phyloP scores from a whole-genome alignment of 1,139 yeast species.

The Debaryomycetaceae sp. region DNA sequence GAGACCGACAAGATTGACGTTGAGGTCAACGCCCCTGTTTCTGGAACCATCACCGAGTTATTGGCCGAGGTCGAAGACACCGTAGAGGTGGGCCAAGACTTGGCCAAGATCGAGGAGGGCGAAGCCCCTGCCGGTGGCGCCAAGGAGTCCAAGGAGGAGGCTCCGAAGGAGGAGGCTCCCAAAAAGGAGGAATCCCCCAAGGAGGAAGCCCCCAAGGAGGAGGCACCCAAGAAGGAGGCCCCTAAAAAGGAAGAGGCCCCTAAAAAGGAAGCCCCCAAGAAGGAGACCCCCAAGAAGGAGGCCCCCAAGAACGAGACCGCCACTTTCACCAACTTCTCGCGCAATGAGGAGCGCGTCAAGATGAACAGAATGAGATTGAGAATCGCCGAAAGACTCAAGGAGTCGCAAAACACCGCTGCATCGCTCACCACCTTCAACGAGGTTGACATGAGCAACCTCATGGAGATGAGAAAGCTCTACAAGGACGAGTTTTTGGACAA shows the following conservation, averaged over 20 bases:
- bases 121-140: constrained; percentile 72
- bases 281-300: constrained; percentile 24
- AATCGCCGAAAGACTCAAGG: constrained; percentile 98
- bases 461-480: constrained; percentile 94
- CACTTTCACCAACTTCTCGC: constrained; percentile 62
- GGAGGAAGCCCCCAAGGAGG: constrained; percentile 20
- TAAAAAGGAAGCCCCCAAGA: constrained; percentile 18
- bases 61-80: constrained; percentile 86
- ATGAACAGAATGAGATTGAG: constrained; percentile 99
- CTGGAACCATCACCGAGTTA: constrained; percentile 86
- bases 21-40: constrained; percentile 89
- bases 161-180: constrained; percentile 24
- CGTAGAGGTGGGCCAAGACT: constrained; percentile 93
- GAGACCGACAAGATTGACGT: constrained; percentile 98
- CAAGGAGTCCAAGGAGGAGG: constrained; percentile 22
- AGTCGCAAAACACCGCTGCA: constrained; percentile 98
- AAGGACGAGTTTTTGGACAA: constrained; percentile 95
- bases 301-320: constrained; percentile 33
- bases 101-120: constrained; percentile 87
- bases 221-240: constrained; percentile 22
- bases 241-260: constrained; percentile 22
- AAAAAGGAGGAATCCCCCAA: constrained; percentile 12
- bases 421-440: constrained; percentile 97
- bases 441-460: constrained; percentile 89
- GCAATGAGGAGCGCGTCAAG: constrained; percentile 89